Conservation (phyloP, 1,284 basidiomycete genomes). For the Cryptococcus floricola region DNA sequence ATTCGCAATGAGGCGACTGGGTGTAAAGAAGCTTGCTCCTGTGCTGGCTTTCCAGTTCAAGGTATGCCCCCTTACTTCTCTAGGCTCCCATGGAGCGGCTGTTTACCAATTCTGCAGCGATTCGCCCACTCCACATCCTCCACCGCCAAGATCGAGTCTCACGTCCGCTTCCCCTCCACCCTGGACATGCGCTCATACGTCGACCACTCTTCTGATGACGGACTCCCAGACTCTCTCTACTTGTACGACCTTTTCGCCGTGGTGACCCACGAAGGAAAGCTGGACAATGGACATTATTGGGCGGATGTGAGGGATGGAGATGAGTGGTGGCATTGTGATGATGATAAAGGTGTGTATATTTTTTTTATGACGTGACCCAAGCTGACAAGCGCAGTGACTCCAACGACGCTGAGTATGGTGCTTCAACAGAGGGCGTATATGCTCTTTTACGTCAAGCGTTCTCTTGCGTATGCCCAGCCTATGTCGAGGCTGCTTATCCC, state of each 20-base stretch:
- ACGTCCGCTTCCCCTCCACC: conserved; percentile 73
- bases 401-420: conserved; percentile 63
- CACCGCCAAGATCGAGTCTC: conserved; percentile 70
- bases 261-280: conserved; percentile 89
- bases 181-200: conserved; percentile 88
- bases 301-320: conserved; percentile 36
- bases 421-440: conserved; percentile 75
- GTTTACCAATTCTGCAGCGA: conserved; percentile 55
- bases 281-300: conserved; percentile 88
- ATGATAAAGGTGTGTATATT: conserved; percentile 68
- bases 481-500: conserved; percentile 14
- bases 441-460: conserved; percentile 87
- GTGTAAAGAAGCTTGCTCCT: conserved; percentile 77
- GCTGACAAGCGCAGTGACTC: conserved; percentile 54
- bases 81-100: background rate
- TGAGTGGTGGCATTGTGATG: conserved; percentile 92
- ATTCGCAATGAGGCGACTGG: conserved; percentile 63
- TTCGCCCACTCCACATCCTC: conserved; percentile 82
- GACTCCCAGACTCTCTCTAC: conserved; percentile 63
- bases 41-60: conserved; percentile 95
- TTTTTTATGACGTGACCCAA: background rate
- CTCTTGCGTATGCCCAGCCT: conserved; percentile 62
- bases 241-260: conserved; percentile 91
- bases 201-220: conserved; percentile 11
- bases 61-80: conserved; percentile 51